Evolutionary conservation across 306 rosid species (phyloP), one percentile per base, ranked within the genome.

Genomic region (Trifolium fragiferum): DNA sequence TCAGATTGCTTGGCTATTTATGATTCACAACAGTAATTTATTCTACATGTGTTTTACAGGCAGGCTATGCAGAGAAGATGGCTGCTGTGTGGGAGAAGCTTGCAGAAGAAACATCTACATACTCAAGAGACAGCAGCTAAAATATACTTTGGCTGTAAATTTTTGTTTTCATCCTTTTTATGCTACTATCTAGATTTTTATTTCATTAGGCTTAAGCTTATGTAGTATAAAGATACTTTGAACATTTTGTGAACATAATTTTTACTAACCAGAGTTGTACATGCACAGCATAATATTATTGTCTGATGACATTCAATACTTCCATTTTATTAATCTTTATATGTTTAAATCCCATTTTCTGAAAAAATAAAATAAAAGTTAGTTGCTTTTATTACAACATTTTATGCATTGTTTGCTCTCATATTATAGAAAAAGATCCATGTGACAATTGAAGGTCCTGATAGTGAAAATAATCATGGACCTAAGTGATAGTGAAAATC

Each of bases 21-120:
- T 46, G 41, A 15, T 73, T 76, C 40, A 33, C 41, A 68, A 3
- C 51, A 64, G 51, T 66, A 66, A 73, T 51, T 43, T 62, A 73
- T 54, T 55, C 19, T 38, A 75, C 16, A 50, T 69, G 41, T 73
- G 53, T 73, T 64, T 53, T 41, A 30, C 84, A 89, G 96, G 93
- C 90, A 53, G 90, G 93, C 67, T 94, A 90, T 82, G 93, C 99
- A 1, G 96, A 94, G 82, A 94, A 90, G 77, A 87, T 82, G 74
- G 91, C 92, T 80, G 82, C 85, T 59, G 95, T 90, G 37, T 90
- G 97, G 98, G 82, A 85, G 32, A 91, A 83, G 85, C 89, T 94
- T 46, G 92, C 93, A 2, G 96, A 93, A 83, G 98, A 93, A 66
- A 91, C 96, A 0, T 57, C 76, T 50, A 59, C 77, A 10, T 89